Evolutionary conservation across 305 asterid species (phyloP).

Genomic region (Salvia sclarea): DNA sequence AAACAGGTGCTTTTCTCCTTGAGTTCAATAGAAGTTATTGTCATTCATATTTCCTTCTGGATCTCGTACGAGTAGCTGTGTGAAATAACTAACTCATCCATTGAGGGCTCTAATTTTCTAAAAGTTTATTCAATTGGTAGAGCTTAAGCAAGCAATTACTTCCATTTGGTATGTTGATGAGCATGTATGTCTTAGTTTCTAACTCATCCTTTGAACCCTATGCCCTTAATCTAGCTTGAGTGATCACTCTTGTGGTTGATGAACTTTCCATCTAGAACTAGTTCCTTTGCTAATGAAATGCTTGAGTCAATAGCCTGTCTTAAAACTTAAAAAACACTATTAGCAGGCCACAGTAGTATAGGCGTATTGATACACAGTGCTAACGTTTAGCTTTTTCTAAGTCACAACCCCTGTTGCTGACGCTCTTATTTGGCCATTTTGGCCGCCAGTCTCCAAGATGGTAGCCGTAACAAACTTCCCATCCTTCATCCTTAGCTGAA

Average conservation of each 20-base stretch:
- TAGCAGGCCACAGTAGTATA: neutral
- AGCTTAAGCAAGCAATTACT: neutral
- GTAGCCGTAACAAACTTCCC: neutral
- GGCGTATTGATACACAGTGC: neutral
- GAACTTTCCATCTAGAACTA: neutral
- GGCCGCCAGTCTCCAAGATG: neutral
- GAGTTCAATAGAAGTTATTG: conserved; percentile 9
- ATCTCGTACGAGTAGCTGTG: conserved; percentile 21
- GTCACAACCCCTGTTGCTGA: neutral
- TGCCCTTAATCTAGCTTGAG: neutral
- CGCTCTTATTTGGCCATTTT: neutral
- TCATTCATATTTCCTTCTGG: conserved; percentile 20
- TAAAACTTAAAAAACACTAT: neutral
- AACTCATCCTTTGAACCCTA: conserved; percentile 9
- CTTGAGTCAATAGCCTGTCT: neutral
- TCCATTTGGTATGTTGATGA: neutral
- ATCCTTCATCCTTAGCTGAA: neutral
- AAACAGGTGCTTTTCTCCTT: conserved; percentile 64
- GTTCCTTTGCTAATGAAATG: neutral
- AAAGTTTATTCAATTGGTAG: neutral
- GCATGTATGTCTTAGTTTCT: neutral
- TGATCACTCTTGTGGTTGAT: neutral
- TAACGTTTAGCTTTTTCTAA: neutral
- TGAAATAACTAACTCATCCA: neutral
- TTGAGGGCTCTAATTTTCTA: conserved; percentile 9